phyloP scores from a whole-genome alignment of 495 filamentous ascomycete genomes.

The Podospora tetraspora region DNA sequence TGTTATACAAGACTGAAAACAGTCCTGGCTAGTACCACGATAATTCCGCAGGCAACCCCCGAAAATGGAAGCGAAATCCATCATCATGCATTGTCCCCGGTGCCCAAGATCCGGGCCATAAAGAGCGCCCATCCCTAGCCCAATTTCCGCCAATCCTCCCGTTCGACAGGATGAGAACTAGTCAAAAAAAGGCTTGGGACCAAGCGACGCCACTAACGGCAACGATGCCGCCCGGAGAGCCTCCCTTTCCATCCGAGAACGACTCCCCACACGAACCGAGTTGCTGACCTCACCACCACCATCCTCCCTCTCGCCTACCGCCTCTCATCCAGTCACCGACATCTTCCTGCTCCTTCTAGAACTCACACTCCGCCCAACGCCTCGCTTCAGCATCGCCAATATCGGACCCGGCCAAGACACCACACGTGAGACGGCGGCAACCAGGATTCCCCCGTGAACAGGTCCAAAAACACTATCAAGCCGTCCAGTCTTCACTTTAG shows the following conservation, averaged over 20 bases:
- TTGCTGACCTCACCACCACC: not conserved
- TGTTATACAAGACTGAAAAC: not conserved
- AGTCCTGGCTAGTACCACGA: not conserved
- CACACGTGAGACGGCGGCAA: conserved; percentile 1
- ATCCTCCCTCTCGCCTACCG: not conserved
- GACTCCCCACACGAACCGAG: not conserved
- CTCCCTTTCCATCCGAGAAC: not conserved
- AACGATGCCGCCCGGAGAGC: not conserved
- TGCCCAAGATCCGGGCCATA: not conserved
- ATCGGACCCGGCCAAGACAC: not conserved
- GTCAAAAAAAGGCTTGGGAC: not conserved
- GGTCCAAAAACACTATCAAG: conserved; percentile 1
- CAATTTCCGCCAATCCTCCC: not conserved
- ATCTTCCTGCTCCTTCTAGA: not conserved
- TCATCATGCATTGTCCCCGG: not conserved
- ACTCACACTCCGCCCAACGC: not conserved
- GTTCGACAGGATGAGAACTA: not conserved
- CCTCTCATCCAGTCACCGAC: not conserved
- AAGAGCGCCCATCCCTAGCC: not conserved
- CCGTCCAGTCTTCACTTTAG: conserved; percentile 8
- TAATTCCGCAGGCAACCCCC: not conserved
- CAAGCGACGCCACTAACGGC: not conserved
- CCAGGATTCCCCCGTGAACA: conserved; percentile 2
- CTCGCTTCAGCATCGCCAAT: not conserved
- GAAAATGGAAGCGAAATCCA: not conserved